These are phyloP conservation scores for Cercospora sp. DNA, from an alignment of 2,329 filamentous ascomycete genomes.

Conservation along the genomic window DNA sequence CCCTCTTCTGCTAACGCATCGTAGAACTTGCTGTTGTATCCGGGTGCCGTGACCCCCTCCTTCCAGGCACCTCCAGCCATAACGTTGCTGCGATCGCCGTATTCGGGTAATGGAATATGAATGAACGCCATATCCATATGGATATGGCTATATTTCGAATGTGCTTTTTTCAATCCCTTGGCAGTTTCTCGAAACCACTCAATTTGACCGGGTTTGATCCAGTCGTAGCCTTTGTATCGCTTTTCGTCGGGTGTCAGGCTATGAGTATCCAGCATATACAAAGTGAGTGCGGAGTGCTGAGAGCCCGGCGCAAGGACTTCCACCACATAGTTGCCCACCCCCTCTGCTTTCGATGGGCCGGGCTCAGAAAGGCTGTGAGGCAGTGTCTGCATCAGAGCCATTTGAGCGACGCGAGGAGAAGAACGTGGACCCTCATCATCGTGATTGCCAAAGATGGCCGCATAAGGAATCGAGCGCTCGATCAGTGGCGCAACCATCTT, in stretches of 20 bases:
- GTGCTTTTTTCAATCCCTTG: slow-evolving; percentile 64
- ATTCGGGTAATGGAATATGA: slow-evolving; percentile 93
- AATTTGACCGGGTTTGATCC: slow-evolving; percentile 92
- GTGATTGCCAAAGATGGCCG: slow-evolving; percentile 94
- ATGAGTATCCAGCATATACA: slow-evolving; percentile 95
- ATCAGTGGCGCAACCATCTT: slow-evolving; percentile 86
- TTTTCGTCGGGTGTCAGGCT: slow-evolving; percentile 87
- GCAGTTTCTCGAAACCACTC: slow-evolving; percentile 88
- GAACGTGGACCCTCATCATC: slow-evolving; percentile 72
- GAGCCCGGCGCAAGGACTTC: slow-evolving; percentile 83
- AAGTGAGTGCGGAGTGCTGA: slow-evolving; percentile 83
- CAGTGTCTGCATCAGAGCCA: slow-evolving; percentile 81
- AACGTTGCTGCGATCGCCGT: slow-evolving; percentile 61
- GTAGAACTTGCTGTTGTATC: slow-evolving; percentile 89
- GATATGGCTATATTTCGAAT: slow-evolving; percentile 79
- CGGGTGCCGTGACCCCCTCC: slow-evolving; percentile 83
- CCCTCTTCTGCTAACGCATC: slow-evolving; percentile 85
- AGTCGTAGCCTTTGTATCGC: slow-evolving; percentile 90
- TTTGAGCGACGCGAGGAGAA: slow-evolving; percentile 73
- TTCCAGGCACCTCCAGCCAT: slow-evolving; percentile 68
- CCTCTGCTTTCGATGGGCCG: slow-evolving; percentile 80
- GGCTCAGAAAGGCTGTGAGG: slow-evolving; percentile 86
- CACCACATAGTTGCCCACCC: slow-evolving; percentile 91
- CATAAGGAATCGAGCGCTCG: slow-evolving; percentile 85
- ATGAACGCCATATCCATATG: slow-evolving; percentile 98